Evolutionary conservation across 441 rosid species (phyloP), one percentile per base, ranked within the genome.

Genomic region (Euphorbia neoarborescens): DNA sequence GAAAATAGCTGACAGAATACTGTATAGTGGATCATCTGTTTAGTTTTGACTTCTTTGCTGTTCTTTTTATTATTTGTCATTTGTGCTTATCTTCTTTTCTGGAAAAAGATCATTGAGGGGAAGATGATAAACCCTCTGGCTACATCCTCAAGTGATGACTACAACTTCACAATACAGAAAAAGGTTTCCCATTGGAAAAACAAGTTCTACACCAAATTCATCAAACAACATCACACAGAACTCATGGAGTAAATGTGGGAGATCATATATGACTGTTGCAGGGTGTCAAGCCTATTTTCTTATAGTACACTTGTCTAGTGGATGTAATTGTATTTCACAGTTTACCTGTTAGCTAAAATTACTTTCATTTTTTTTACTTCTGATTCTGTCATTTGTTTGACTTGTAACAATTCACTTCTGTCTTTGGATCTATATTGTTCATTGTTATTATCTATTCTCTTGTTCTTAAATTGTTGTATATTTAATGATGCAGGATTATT

Each of bases 401-500:
- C 30, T 38, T 14, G 6, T 5, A 53, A 12, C 40, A 40, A 22
- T 53, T 50, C 40, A 17, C 25, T 66, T 12, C 10, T 65, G 30
- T 51, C 50, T 48, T n/a, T 10, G 37, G 20, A 50, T 61, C 44
- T 37, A 62, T 27, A 53, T 28, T 68, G 62, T 68, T 22, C 44
- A 28, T 32, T 61, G 50, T 20, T 50, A 59, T 32, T 57, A 24
- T 65, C n/a, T 70, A 32, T 28, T 25, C 17, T 48, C 60, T 44
- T 56, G 14, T 70, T 48, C 42, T 34, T 44, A 61, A 19, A 40
- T 30, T n/a, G 72, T 76, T 58, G 12, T 66, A 48, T 74, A 20
- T 72, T 60, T 69, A 4, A 40, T 80, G 74, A 66, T 66, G 61
- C 88, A 89, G 98, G 94, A 89, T 66, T 90, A 91, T 77, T 91